These are phyloP conservation scores for Cladosporium sp. DNA, from an alignment of 2,329 filamentous ascomycete species.

Conservation along the genomic window DNA sequence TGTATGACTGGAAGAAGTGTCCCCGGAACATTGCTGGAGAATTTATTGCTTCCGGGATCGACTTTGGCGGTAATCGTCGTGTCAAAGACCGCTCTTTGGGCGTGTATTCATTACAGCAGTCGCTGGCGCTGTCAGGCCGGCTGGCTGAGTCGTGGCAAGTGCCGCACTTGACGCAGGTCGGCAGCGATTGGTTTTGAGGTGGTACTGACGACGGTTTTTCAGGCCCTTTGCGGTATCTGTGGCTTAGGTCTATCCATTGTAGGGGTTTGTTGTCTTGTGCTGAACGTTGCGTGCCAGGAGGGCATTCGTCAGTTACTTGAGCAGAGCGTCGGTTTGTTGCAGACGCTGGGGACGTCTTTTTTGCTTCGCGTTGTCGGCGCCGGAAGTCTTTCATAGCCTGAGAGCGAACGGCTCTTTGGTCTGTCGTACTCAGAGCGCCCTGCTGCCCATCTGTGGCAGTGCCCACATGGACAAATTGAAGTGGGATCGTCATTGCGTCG, in stretches of 20 bases:
- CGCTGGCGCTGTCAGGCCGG: neutral
- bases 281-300: neutral
- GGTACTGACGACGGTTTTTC: neutral
- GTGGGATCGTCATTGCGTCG: neutral
- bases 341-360: neutral
- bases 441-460: neutral
- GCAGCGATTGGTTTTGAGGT: neutral
- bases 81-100: neutral
- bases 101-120: neutral
- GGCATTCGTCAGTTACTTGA: neutral
- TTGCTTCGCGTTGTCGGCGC: neutral
- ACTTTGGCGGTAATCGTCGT: neutral
- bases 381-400: constrained; percentile 5
- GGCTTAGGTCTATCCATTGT: neutral
- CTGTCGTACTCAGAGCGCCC: neutral
- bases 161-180: neutral
- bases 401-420: constrained; percentile 6
- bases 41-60: neutral
- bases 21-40: neutral
- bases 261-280: neutral
- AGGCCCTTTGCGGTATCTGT: neutral
- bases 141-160: neutral
- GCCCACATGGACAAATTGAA: neutral
- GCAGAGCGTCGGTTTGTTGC: neutral
- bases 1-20: neutral